Conservation (phyloP, 2,329 filamentous ascomycete species). For the Metarhizium humberi region DNA sequence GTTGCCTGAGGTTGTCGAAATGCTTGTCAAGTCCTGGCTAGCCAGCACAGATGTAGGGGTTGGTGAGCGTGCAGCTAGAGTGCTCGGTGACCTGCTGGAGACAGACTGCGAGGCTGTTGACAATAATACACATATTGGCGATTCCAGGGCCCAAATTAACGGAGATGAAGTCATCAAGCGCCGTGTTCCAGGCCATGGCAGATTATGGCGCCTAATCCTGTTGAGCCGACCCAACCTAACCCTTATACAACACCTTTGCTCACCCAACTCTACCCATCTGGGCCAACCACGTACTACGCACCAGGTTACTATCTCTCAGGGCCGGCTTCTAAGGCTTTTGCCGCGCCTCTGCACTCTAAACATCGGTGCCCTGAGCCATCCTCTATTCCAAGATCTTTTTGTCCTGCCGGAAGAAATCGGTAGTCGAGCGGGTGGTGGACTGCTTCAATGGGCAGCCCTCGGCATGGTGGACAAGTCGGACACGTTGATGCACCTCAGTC, state of each 20-base stretch:
- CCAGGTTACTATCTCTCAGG: slow-evolving; percentile 41
- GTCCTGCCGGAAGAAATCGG: slow-evolving; percentile 11
- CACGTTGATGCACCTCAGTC: slow-evolving; percentile 37
- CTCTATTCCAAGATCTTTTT: slow-evolving; percentile 26
- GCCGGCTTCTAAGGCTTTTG: slow-evolving; percentile 41
- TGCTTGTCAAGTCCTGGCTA: slow-evolving; percentile 44
- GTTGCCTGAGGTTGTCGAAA: slow-evolving; percentile 37
- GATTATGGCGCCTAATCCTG: slow-evolving; percentile 46
- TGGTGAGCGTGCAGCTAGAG: slow-evolving; percentile 40
- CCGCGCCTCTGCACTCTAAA: slow-evolving; percentile 40
- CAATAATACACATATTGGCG: slow-evolving; percentile 3
- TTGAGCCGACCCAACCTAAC: slow-evolving; percentile 33
- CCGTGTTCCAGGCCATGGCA: slow-evolving; percentile 36
- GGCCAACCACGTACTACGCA: slow-evolving; percentile 16
- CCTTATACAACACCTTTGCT: slow-evolving; percentile 29
- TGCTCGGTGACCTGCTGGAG: slow-evolving; percentile 45
- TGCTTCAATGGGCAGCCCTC: slow-evolving; percentile 42
- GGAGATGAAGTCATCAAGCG: slow-evolving; percentile 28
- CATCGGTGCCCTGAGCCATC: slow-evolving; percentile 28
- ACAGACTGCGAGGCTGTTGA: slow-evolving; percentile 38
- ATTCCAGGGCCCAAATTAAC: slow-evolving; percentile 11
- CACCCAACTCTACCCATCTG: slow-evolving; percentile 18
- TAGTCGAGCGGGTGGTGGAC: slow-evolving; percentile 21
- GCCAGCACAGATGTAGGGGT: slow-evolving; percentile 43
- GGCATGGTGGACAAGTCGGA: slow-evolving; percentile 42